These are phyloP conservation scores for Papilionanthe hybrid DNA, from an alignment of 116 monocot genomes.

Conservation along the genomic window DNA sequence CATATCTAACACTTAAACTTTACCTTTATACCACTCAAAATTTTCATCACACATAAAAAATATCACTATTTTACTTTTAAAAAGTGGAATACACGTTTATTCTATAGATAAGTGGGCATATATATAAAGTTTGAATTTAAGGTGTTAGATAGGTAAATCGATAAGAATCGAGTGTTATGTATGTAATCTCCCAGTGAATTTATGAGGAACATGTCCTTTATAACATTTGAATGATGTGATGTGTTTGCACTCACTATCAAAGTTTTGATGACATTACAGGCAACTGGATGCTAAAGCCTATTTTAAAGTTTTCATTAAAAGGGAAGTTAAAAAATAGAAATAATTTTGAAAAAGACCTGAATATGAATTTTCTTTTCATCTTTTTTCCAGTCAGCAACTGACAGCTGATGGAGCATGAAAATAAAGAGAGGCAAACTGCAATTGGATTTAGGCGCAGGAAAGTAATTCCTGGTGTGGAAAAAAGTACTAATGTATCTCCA, in stretches of 20 bases:
- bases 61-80: too few relatives aligned
- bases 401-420: conserved; percentile 25
- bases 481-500: conserved; percentile 7
- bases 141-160: too few relatives aligned
- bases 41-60: too few relatives aligned
- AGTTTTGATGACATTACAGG: neutral
- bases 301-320: neutral
- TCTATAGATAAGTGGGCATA: too few relatives aligned
- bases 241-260: neutral
- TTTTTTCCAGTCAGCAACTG: neutral
- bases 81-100: too few relatives aligned
- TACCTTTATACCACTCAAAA: too few relatives aligned
- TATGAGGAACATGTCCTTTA: neutral
- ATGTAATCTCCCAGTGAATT: too few relatives aligned
- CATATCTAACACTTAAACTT: too few relatives aligned
- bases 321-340: neutral
- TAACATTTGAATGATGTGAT: neutral
- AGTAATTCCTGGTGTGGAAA: conserved; percentile 11
- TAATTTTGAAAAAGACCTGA: neutral
- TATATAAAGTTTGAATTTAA: too few relatives aligned
- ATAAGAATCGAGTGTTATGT: too few relatives aligned
- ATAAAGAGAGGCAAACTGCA: conserved; percentile 11
- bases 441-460: conserved; percentile 13
- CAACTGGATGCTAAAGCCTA: neutral
- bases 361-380: neutral